These are phyloP conservation scores for Corymbia calophylla DNA, from an alignment of 441 rosid species.

Conservation along the genomic window DNA sequence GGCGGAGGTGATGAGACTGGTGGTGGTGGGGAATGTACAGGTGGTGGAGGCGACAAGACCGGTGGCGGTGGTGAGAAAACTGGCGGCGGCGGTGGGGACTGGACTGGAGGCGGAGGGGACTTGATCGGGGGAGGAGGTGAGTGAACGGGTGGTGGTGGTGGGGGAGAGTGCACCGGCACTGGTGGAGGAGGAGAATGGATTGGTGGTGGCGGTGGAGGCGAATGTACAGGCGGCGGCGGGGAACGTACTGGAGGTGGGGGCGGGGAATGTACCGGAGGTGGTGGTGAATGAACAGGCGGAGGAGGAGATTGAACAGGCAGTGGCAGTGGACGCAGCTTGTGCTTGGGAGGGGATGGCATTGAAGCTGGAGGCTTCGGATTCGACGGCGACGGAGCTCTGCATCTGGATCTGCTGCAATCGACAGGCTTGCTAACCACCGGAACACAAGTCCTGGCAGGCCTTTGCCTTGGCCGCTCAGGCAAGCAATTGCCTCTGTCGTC, in stretches of 20 bases:
- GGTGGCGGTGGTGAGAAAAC: neutral
- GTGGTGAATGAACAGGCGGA: neutral
- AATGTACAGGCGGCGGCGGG: neutral
- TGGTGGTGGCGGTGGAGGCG: neutral
- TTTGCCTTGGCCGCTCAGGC: slow-evolving; percentile 29
- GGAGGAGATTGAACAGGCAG: neutral
- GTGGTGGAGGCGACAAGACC: neutral
- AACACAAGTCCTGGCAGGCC: slow-evolving; percentile 16
- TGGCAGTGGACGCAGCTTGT: neutral
- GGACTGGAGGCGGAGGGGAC: slow-evolving; percentile 15
- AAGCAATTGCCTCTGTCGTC: slow-evolving; percentile 37
- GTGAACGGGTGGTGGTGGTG: neutral
- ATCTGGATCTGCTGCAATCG: slow-evolving; percentile 39
- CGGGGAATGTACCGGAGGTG: neutral
- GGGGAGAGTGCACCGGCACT: neutral
- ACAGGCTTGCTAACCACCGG: slow-evolving; percentile 30
- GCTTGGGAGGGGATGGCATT: neutral
- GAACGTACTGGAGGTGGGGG: neutral
- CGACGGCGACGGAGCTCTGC: slow-evolving; percentile 8
- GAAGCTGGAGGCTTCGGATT: neutral
- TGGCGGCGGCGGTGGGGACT: neutral
- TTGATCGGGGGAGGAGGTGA: slow-evolving; percentile 11
- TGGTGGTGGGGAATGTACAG: neutral
- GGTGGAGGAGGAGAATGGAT: neutral
- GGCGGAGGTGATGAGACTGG: neutral